Evolutionary conservation across 257 asterid genomes (phyloP), one percentile per base, ranked within the genome.

Genomic region (Nicotiana sylvestris): DNA sequence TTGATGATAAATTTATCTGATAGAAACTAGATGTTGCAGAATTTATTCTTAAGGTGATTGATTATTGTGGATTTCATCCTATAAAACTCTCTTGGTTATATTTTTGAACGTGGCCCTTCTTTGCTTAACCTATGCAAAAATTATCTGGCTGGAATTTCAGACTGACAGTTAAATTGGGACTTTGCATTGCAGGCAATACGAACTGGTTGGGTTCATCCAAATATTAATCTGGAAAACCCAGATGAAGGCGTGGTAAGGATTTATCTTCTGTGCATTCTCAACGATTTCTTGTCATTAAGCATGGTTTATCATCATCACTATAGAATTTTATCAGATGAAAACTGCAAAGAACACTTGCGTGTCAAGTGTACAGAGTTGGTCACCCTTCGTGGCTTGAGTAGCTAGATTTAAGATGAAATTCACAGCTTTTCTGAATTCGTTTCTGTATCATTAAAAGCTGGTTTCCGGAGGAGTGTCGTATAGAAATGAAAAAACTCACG

Each of bases 131-230:
- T 62, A 51, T 51, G 64, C 80, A 51, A 76, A 51, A 76, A 15
- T 51, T 49, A 51, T 76, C 46, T 76, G 16, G 80, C 29, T 76
- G 80, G 33, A 51, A 76, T 21, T 51, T 21, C 29, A 27, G 46
- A 29, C 80, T 76, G 64, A 76, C 65, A 6, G 16, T 80, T 81
- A 29, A n/a, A 11, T 58, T 82, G 69, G 80, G 76, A 56, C 57
- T 32, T 61, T 77, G 66, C 80, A 88, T 61, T 77, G 66, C 80
- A 88, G 92, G 92, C 91, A 27, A 89, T 89, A 70, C 84, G 83
- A 74, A 89, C 92, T 3, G 90, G 93, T 57, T 90, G 91, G 90
- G 67, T 87, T 81, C 93, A 90, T 86, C 92, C 93, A 61, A 88
- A 90, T 60, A 82, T 89, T 83, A 90, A 90, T 80, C 92, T 89